Evolutionary conservation across 2,329 filamentous ascomycete genomes (phyloP), one percentile per base, ranked within the genome.

Genomic region (Paraphaeosphaeria sporulosa): DNA sequence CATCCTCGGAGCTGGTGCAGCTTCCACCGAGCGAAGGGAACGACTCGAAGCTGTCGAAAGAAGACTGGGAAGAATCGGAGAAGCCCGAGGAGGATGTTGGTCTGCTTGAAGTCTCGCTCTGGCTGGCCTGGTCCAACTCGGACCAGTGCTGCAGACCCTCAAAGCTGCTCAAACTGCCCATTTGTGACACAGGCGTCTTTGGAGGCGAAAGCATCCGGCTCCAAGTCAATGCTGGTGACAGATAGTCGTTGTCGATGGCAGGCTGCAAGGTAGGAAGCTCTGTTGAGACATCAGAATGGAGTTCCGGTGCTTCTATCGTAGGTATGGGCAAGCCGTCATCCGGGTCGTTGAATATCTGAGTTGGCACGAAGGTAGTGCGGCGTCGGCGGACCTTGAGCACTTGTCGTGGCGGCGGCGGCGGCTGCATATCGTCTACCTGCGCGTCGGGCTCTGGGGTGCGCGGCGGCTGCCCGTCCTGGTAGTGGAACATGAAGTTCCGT

Each of bases 11-110:
- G 69, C 86, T 89, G 2, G 86, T 86, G 71, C 85, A 87, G 70
- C 85, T 87, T 59, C 84, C 85, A 59, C 85, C 82, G 67, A 86
- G 77, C 7, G 86, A 87, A n/a, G 82, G 82, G 60, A 83, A 83
- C 2, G 86, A 87, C 17, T 81, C 79, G 52, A 83, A 81, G 23
- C 85, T 89, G 65, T 84, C 85, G 52, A 82, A 81, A 0, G 87
- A 89, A 13, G 86, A 87, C 19, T 85, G 74, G 2, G 87, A 89
- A 0, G 87, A 89, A 70, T 89, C 85, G 2, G 87, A 89, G 47
- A 84, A 80, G 58, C 83, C 82, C 2, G 86, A 89, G 4, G 84
- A 82, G 3, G 87, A 89, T 7, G 81, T 80, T 4, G 87, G 84
- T 46, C 87, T 83, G 66, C 80, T 79, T 52, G 87, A 82, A 23